Conservation (phyloP, 148 eudicot species). For the Arbutus unedo region DNA sequence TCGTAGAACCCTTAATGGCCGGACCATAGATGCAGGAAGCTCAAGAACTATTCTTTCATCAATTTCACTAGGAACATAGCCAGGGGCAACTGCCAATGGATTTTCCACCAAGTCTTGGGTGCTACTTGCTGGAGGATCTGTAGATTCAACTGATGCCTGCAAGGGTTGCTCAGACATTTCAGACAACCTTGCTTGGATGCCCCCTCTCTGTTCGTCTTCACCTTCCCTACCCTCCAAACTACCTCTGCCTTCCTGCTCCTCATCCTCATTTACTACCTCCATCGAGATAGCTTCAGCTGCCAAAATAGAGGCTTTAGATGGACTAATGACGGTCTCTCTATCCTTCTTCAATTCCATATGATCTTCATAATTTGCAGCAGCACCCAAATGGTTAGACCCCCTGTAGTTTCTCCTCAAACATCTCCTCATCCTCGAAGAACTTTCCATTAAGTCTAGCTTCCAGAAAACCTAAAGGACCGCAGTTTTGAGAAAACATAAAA, state of each 20-base stretch:
- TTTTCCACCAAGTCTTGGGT: constrained; percentile 52
- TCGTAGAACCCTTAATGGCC: constrained; percentile 70
- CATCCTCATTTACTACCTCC: constrained; percentile 67
- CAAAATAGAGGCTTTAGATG: constrained; percentile 66
- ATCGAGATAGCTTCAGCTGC: constrained; percentile 80
- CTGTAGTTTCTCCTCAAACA: constrained; percentile 73
- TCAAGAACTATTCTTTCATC: constrained; percentile 94
- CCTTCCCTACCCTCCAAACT: constrained; percentile 39
- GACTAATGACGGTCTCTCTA: constrained; percentile 40
- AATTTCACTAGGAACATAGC: constrained; percentile 84
- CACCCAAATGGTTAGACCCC: constrained; percentile 80
- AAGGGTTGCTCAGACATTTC: constrained; percentile 47
- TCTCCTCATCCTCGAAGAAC: constrained; percentile 88
- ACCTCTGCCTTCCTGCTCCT: constrained; percentile 48
- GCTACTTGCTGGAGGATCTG: constrained; percentile 39
- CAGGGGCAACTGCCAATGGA: constrained; percentile 67
- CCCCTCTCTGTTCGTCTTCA: constrained; percentile 42
- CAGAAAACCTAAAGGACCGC: constrained; percentile 62
- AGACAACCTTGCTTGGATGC: constrained; percentile 42
- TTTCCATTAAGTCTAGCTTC: constrained; percentile 90
- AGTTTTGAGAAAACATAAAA: neutral
- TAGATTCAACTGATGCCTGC: constrained; percentile 40
- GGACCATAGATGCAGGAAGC: constrained; percentile 88
- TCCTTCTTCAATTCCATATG: constrained; percentile 35
- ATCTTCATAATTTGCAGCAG: constrained; percentile 86